Base-by-base conservation (phyloP, 2,329 filamentous ascomycete species). In the Epichloe sylvatica region DNA sequence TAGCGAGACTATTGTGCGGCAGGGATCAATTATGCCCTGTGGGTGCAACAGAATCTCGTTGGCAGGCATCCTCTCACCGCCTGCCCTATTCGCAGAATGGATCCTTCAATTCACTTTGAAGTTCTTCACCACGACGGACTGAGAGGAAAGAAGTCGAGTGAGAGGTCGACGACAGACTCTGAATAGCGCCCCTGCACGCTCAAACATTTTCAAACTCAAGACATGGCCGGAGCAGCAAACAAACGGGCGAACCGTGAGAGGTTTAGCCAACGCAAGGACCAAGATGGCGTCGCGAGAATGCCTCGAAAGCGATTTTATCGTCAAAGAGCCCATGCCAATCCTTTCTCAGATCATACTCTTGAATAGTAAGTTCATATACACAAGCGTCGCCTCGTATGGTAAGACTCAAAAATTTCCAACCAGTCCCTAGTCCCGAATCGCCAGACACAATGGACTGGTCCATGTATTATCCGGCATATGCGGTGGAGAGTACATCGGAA, bases 281-380 rank as follows among this genome's bases (percentile, higher is more conserved):
- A 76, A 54, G 72, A 76, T 61, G 72, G 67, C 21, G 68, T 70
- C 38, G 68, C 79, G 7, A 76, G 80, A 59, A 70, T 96, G 59
- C 92, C 92, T 9, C 84, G 87, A 68, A 98, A 98, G 75, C 91
- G 86, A 71, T 95, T 92, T 70, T 98, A 95, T 67, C 81, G 92
- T 50, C 92, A 98, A 68, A 80, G 92, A 66, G 92, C 92, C 37
- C 92, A 98, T 70, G 92, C 92, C 54, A 98, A 98, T 70, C 90
- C 91, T 6, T 98, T 98, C 70, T 96, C 91, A 3, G 92, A 98
- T 62, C 92, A 98, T 71, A 73, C 79, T 51, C 73, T 98, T 63
- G 75, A 77, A 60, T 98, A 98, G 92, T 94, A 77, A 52, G 56
- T 51, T 36, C n/a, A 40, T 17, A 4, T 21, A 19, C 7, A 15